Percentiles rank a stretch among this genome's conserved stretches.
Evolutionary conservation across 139 green algal genomes (phyloP).

Genomic region (Medakamo hakoo): DNA sequence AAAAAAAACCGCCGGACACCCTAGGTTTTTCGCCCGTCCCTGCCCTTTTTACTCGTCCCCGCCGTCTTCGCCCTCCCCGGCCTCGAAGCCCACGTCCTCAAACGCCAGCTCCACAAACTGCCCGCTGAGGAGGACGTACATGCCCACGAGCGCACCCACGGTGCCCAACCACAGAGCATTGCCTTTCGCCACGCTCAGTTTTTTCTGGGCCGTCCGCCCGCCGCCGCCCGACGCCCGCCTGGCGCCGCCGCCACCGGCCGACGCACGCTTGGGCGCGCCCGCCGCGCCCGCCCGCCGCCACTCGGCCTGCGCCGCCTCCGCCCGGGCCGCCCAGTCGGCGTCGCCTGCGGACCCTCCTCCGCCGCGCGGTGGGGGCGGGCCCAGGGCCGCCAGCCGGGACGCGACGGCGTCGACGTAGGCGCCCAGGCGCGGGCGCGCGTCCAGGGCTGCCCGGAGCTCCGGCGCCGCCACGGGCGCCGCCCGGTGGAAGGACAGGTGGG

Average conservation of each 20-base stretch:
- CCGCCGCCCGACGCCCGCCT: not conserved
- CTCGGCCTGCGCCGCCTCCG: not conserved
- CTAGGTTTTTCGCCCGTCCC: too few species aligned
- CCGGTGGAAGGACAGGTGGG: constrained; percentile 37
- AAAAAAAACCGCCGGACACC: too few species aligned
- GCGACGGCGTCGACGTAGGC: not conserved
- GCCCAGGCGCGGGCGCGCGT: not conserved
- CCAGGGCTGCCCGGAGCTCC: constrained; percentile 23
- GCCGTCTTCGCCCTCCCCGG: too few species aligned
- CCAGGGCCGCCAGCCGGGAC: not conserved
- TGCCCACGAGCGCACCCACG: constrained; percentile 15
- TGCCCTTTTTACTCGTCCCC: too few species aligned
- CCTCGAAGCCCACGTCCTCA: too few species aligned
- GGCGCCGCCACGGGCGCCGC: constrained; percentile 27
- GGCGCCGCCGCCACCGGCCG: constrained; percentile 1
- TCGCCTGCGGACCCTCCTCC: too few species aligned
- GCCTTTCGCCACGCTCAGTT: too few species aligned
- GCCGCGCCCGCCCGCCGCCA: not conserved
- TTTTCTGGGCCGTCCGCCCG: too few species aligned
- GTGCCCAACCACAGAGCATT: constrained; percentile 11
- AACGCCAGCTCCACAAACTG: constrained; percentile 25
- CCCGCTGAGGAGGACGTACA: constrained; percentile 32
- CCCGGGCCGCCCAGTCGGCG: not conserved
- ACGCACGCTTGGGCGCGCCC: constrained; percentile 1
- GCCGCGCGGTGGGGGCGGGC: not conserved